Evolutionary conservation across 1,284 basidiomycete genomes (phyloP).

Genomic region (Cryptococcus sp.): DNA sequence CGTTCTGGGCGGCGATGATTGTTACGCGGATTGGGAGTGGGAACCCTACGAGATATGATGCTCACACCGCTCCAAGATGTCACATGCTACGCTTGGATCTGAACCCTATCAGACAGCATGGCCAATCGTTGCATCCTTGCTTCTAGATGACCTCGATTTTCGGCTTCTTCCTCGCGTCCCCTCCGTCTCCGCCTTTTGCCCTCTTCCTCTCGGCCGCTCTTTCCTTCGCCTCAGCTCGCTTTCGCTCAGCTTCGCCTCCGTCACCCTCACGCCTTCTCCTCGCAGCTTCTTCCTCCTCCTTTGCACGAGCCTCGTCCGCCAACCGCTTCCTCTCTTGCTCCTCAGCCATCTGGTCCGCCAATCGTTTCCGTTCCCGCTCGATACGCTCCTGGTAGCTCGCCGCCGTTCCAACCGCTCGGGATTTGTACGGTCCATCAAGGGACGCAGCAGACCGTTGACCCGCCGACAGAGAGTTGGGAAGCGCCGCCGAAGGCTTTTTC

Average conservation of each 20-base stretch:
- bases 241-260: slow-evolving; percentile 56
- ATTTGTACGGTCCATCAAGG: slow-evolving; percentile 40
- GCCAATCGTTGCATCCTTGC: too few species aligned
- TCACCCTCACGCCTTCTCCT: slow-evolving; percentile 47
- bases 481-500: slow-evolving; percentile 37
- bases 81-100: too few species aligned
- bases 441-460: slow-evolving; percentile 51
- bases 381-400: slow-evolving; percentile 73
- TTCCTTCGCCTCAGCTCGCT: slow-evolving; percentile 65
- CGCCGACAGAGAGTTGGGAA: slow-evolving; percentile 26
- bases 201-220: slow-evolving; percentile 75
- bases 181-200: slow-evolving; percentile 56
- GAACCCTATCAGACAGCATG: too few species aligned
- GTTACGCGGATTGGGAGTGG: too few species aligned
- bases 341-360: slow-evolving; percentile 65
- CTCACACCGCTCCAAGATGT: too few species aligned
- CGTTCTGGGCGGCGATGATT: too few species aligned
- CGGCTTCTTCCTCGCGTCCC: slow-evolving; percentile 18
- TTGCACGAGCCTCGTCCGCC: slow-evolving; percentile 57
- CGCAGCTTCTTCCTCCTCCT: slow-evolving; percentile 47
- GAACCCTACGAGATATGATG: too few species aligned
- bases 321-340: slow-evolving; percentile 55
- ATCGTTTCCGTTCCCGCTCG: slow-evolving; percentile 65
- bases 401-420: slow-evolving; percentile 69
- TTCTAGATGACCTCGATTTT: slow-evolving; percentile 9